Base-by-base conservation (phyloP, 768 basidiomycete genomes). In the Tulasnella sp. region DNA sequence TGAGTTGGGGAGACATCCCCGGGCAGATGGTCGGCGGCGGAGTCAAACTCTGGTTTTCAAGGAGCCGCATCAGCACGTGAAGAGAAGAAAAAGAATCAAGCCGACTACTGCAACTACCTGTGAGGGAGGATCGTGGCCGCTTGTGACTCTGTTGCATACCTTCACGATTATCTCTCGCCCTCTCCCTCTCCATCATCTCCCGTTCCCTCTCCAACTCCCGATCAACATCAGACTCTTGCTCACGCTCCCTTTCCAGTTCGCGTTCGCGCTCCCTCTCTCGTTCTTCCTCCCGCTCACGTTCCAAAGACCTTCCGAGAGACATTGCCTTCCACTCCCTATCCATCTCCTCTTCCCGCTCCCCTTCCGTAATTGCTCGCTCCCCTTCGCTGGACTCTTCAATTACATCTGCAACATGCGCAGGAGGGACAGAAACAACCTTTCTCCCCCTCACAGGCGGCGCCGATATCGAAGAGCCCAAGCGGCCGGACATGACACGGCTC, bases 211-310 rank as follows among this genome's bases (percentile, higher is more conserved):
- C 45, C 17, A 59, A 47, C 50, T 59, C 48, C 23, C 32, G 19
- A 2, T 59, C 50, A 19, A 51, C 30, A 5, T 59, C 58, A 19
- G 58, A 48, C 21, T 23, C 19, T 29, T 29, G 47, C 47, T 48
- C 47, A 5, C 27, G 21, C 34, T 49, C 58, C 34, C 34, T 51
- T 9, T 32, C 58, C 27, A 21, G 17, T 23, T 52, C 51, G 5
- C 29, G 51, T 52, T 52, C 51, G 5, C 17, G n/a, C 26, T 59
- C 50, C 23, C 32, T 30, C 30, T 27, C 17, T 29, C 47, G 47
- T 11, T 59, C 58, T n/a, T 51, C 50, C 50, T 49, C 58, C 3
- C 58, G 45, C 32, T 59, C 47, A 17, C 32, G 23, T 47, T 59
- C 55, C 13, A 56, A 23, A 24, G 19, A 27, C 50, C 58, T 59